phyloP scores from a whole-genome alignment of 176 grass and related monocot genomes.

The Oropetium thomaeum region DNA sequence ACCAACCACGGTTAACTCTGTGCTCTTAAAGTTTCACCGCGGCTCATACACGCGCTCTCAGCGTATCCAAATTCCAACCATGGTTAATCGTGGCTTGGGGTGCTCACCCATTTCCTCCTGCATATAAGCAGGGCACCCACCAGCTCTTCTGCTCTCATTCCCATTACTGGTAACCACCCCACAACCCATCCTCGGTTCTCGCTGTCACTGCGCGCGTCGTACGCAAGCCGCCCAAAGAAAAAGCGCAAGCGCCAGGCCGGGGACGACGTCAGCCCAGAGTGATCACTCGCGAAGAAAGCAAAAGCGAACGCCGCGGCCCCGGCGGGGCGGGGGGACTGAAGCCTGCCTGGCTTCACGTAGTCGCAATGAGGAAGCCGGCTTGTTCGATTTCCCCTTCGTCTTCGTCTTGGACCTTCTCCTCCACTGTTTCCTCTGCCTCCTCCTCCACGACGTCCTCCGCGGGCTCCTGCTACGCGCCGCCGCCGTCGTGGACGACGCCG shows the following conservation, averaged over 20 bases:
- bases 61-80: background rate
- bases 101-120: background rate
- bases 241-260: background rate
- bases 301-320: background rate
- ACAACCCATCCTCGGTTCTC: too few relatives aligned
- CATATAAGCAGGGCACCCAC: background rate
- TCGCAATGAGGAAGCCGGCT: constrained; percentile 23
- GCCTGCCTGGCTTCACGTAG: background rate
- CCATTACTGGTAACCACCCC: background rate
- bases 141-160: background rate
- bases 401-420: background rate
- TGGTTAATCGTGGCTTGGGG: background rate
- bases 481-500: background rate
- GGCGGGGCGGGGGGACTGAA: background rate
- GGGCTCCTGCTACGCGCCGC: constrained; percentile 32
- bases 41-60: background rate
- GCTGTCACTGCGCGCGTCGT: background rate
- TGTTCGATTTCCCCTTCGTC: constrained; percentile 12
- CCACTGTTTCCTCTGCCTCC: constrained; percentile 19
- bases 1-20: constrained; percentile 9
- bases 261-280: background rate
- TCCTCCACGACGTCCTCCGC: constrained; percentile 23
- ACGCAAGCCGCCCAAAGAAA: background rate
- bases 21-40: background rate
- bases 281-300: background rate